A percentile compares a stretch with the other conserved stretches of the same genome.
Conservation (phyloP, 331 rosid genomes). For the Arachis monticola region DNA sequence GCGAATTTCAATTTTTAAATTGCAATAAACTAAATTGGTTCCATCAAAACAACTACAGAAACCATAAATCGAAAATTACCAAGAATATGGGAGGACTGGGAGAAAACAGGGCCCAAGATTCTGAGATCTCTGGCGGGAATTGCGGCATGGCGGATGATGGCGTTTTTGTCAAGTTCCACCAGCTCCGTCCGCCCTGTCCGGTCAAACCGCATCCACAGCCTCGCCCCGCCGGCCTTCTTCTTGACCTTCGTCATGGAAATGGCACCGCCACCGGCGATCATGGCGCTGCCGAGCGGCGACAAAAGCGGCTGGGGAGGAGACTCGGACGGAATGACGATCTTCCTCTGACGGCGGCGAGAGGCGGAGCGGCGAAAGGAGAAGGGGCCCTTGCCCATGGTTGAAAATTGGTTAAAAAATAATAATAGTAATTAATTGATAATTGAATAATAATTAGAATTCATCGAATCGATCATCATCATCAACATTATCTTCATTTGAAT, state of each 20-base stretch:
- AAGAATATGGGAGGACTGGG: conserved; percentile 82
- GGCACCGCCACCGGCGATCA: conserved; percentile 18
- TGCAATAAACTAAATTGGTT: not conserved
- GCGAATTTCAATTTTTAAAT: not conserved
- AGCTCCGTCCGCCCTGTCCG: conserved; percentile 71
- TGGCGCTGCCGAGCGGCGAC: conserved; percentile 17
- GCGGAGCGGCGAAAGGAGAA: conserved; percentile 54
- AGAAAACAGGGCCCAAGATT: conserved; percentile 87
- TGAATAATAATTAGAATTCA: no score
- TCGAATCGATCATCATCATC: not conserved
- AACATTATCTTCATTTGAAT: conserved; percentile 20
- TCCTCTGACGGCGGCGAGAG: conserved; percentile 54
- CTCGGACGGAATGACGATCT: conserved; percentile 21
- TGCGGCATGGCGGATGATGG: conserved; percentile 73
- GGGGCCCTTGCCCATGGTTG: conserved; percentile 57
- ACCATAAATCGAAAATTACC: conserved; percentile 48
- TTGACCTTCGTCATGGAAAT: conserved; percentile 53
- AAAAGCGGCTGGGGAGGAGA: conserved; percentile 2
- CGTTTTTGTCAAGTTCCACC: conserved; percentile 74
- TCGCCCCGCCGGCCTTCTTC: conserved; percentile 77
- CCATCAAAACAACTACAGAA: conserved; percentile 12
- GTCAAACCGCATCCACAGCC: conserved; percentile 89
- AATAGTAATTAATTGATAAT: not conserved
- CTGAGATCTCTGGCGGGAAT: conserved; percentile 89
- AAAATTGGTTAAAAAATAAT: no score